These are phyloP conservation scores for Cercospora berteroae DNA, from an alignment of 2,329 filamentous ascomycete genomes.

Conservation along the genomic window DNA sequence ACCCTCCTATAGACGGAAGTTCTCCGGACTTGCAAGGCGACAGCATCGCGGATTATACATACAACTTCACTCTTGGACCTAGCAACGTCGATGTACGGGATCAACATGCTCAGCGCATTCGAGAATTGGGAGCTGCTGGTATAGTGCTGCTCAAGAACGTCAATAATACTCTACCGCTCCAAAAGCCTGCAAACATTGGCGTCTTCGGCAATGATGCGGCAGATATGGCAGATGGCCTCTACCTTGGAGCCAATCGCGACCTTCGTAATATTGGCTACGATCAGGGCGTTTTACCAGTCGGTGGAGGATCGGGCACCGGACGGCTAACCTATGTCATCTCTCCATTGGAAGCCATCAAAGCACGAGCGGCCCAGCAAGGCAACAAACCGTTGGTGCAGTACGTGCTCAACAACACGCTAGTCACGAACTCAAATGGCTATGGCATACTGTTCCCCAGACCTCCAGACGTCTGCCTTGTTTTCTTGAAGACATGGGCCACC, in stretches of 20 bases:
- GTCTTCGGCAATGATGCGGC: constrained; percentile 53
- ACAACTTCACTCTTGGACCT: constrained; percentile 36
- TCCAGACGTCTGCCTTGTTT: constrained; percentile 54
- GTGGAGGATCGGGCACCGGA: constrained; percentile 45
- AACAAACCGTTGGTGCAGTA: constrained; percentile 47
- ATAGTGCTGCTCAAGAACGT: constrained; percentile 51
- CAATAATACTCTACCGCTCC: constrained; percentile 52
- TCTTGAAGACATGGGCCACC: constrained; percentile 56
- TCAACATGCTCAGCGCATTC: constrained; percentile 39
- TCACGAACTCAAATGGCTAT: constrained; percentile 35
- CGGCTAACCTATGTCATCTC: constrained; percentile 41
- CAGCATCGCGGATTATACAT: constrained; percentile 21
- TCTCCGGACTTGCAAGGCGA: constrained; percentile 22
- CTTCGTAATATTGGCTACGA: constrained; percentile 35
- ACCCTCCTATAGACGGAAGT: constrained; percentile 40
- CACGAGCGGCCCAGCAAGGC: constrained; percentile 30
- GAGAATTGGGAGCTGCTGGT: constrained; percentile 43
- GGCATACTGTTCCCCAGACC: constrained; percentile 44
- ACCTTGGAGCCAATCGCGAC: constrained; percentile 27
- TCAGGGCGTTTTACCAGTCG: constrained; percentile 45
- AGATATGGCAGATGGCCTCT: constrained; percentile 51
- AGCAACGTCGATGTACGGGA: constrained; percentile 41
- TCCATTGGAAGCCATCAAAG: constrained; percentile 45
- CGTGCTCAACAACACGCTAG: constrained; percentile 42
- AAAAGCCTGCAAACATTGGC: constrained; percentile 49